Evolutionary conservation across 352 stramenopile genomes (phyloP).

Genomic region (Globisporangium takayamanum): DNA sequence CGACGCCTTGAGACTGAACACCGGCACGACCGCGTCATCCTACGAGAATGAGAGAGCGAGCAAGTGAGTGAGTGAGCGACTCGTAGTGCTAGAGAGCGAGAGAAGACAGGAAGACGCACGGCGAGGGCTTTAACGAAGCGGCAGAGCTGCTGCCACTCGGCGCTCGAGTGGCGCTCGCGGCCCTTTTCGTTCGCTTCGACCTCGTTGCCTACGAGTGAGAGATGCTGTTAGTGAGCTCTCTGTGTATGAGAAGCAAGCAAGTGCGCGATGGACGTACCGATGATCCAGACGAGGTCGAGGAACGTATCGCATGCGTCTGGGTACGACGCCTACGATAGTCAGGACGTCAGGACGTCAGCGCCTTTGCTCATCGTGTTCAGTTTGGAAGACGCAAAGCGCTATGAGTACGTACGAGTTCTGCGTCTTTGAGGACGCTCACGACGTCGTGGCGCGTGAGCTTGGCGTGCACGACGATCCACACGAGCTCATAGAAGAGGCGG

Average conservation of each 20-base stretch:
- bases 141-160: conserved; percentile 64
- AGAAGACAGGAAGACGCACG: conserved; percentile 16
- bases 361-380: too few relatives aligned
- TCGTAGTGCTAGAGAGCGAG: background rate
- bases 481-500: conserved; percentile 68
- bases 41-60: conserved; percentile 3
- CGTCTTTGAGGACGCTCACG: conserved; percentile 62
- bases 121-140: conserved; percentile 53
- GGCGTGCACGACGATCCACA: conserved; percentile 63
- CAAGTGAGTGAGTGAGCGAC: background rate
- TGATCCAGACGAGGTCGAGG: conserved; percentile 67
- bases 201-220: conserved; percentile 35
- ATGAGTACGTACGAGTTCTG: conserved; percentile 31
- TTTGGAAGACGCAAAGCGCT: background rate
- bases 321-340: conserved; percentile 17
- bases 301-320: conserved; percentile 43
- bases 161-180: conserved; percentile 55
- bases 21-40: conserved; percentile 64
- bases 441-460: conserved; percentile 72
- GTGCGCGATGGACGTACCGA: conserved; percentile 18
- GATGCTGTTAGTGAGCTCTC: background rate
- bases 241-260: background rate
- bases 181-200: conserved; percentile 68
- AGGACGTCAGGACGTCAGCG: background rate
- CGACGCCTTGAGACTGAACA: conserved; percentile 45